These are phyloP conservation scores for Verticillium tricorpus DNA, from an alignment of 2,329 filamentous ascomycete genomes.

Conservation along the genomic window DNA sequence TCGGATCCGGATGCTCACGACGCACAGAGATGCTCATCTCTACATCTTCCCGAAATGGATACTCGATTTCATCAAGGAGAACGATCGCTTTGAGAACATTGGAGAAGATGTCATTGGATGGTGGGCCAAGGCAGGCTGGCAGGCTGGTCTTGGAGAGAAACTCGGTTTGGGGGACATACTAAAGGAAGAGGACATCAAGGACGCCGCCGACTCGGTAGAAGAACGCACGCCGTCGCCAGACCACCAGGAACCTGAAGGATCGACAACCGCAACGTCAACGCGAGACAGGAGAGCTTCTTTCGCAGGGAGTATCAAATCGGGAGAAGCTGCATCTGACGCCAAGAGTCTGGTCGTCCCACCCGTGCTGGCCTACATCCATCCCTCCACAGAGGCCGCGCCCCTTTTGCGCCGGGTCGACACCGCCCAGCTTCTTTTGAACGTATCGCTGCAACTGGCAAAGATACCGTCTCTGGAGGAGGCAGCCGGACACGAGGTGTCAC, in stretches of 20 bases:
- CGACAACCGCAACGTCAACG: neutral
- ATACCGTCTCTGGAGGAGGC: slow-evolving; percentile 64
- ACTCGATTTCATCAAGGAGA: slow-evolving; percentile 73
- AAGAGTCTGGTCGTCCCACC: slow-evolving; percentile 51
- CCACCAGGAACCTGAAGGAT: neutral
- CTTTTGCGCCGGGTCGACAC: slow-evolving; percentile 87
- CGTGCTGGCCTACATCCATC: slow-evolving; percentile 79
- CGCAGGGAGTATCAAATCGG: slow-evolving; percentile 5
- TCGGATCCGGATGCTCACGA: slow-evolving; percentile 73
- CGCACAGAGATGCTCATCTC: slow-evolving; percentile 85
- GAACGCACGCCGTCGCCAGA: slow-evolving; percentile 21
- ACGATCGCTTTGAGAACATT: slow-evolving; percentile 80
- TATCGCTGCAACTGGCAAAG: slow-evolving; percentile 84
- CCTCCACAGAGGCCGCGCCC: slow-evolving; percentile 45
- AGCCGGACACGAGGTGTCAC: slow-evolving; percentile 53
- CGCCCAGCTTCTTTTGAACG: slow-evolving; percentile 71
- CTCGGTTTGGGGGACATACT: slow-evolving; percentile 67
- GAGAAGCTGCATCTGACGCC: slow-evolving; percentile 18
- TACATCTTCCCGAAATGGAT: slow-evolving; percentile 94
- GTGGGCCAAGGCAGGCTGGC: slow-evolving; percentile 96
- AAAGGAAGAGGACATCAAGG: slow-evolving; percentile 33
- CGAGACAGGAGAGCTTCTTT: slow-evolving; percentile 1
- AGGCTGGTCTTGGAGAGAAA: slow-evolving; percentile 73
- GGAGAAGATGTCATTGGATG: slow-evolving; percentile 89
- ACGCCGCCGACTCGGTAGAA: slow-evolving; percentile 29